Evolutionary conservation across 495 filamentous ascomycete genomes (phyloP).

Genomic region (Tuber magnatum): DNA sequence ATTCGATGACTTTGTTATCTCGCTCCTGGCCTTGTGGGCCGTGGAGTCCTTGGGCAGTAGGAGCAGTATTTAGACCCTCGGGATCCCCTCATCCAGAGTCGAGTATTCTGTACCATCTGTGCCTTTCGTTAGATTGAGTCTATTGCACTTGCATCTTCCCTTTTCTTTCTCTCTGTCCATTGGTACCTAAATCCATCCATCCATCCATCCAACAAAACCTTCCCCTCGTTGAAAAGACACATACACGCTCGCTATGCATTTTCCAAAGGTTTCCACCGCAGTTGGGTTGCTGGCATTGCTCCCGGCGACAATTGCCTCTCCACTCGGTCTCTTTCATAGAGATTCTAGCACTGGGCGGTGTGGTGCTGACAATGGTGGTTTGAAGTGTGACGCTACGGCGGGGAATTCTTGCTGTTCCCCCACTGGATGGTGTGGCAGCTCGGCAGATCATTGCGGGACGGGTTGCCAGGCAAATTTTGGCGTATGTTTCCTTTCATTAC

Average conservation of each 20-base stretch:
- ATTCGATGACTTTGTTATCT: not conserved
- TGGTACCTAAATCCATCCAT: too few species aligned
- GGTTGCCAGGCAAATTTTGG: constrained; percentile 23
- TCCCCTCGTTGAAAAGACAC: not conserved
- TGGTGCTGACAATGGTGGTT: constrained; percentile 18
- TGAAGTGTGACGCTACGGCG: constrained; percentile 8
- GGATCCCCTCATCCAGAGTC: not conserved
- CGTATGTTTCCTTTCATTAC: constrained; percentile 11
- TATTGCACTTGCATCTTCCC: not conserved
- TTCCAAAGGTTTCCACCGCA: not conserved
- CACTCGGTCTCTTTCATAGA: not conserved
- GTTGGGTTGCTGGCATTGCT: not conserved
- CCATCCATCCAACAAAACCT: not conserved
- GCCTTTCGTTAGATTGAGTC: not conserved
- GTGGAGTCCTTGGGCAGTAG: not conserved
- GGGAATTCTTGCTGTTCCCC: constrained; percentile 15
- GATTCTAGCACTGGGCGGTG: not conserved
- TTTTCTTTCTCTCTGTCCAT: not conserved
- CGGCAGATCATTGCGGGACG: constrained; percentile 20
- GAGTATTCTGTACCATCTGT: not conserved
- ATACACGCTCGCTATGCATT: constrained; percentile 1
- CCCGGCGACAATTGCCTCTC: not conserved
- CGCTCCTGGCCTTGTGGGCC: not conserved
- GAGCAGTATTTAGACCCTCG: not conserved
- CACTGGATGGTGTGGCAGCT: constrained; percentile 25